Conservation (phyloP, 192 early-diverging fungal genomes). For the Ambispora gerdemannii region DNA sequence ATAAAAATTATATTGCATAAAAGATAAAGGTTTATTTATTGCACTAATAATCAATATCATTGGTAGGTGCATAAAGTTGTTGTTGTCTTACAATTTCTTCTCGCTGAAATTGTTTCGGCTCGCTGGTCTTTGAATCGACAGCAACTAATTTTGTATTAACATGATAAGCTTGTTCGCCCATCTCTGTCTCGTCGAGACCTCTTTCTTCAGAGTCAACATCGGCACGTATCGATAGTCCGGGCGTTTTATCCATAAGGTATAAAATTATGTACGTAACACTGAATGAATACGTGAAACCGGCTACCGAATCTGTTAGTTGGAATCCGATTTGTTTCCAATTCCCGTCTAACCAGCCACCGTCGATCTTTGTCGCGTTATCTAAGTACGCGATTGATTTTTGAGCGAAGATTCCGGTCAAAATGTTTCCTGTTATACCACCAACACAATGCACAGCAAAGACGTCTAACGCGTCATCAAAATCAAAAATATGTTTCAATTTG, state of each 20-base stretch:
- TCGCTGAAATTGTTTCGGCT: neutral
- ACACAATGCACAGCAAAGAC: conserved; percentile 89
- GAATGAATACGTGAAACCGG: conserved; percentile 74
- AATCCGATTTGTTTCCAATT: conserved; percentile 76
- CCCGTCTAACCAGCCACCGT: conserved; percentile 33
- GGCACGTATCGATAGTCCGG: conserved; percentile 74
- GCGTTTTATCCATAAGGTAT: conserved; percentile 73
- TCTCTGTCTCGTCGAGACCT: conserved; percentile 77
- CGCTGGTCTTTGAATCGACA: neutral
- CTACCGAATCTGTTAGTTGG: conserved; percentile 73
- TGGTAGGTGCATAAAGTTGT: neutral
- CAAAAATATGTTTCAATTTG: conserved; percentile 77
- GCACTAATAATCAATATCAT: neutral
- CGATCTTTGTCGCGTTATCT: conserved; percentile 61
- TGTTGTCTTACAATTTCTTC: neutral
- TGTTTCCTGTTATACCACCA: conserved; percentile 76
- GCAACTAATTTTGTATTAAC: neutral
- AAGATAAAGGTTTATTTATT: too few relatives aligned
- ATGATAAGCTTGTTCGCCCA: conserved; percentile 58
- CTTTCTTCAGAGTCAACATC: conserved; percentile 60
- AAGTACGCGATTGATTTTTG: conserved; percentile 67
- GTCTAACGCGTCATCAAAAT: conserved; percentile 91
- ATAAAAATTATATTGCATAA: too few relatives aligned
- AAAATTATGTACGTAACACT: conserved; percentile 70
- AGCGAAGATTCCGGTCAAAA: conserved; percentile 93